A percentile compares a stretch with the other conserved stretches of the same genome.
These are phyloP conservation scores for Colletotrichum gloeosporioides DNA, from an alignment of 2,329 filamentous ascomycete genomes.

Conservation along the genomic window DNA sequence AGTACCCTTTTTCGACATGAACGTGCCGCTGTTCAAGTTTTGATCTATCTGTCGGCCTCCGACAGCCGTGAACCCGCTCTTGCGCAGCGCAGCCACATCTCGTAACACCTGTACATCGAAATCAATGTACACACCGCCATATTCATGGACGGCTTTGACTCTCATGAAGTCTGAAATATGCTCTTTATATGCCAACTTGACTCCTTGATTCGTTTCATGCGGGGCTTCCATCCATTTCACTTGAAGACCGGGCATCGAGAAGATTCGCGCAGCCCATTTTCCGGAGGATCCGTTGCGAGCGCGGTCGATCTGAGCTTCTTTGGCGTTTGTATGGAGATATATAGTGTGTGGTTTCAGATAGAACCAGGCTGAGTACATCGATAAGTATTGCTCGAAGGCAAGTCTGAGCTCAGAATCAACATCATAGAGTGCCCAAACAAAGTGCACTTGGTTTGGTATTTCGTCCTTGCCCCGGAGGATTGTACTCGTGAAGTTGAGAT, in stretches of 20 bases:
- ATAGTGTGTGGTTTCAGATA: neutral
- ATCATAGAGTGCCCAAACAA: neutral
- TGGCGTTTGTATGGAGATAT: neutral
- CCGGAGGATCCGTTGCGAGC: neutral
- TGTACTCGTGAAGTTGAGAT: neutral
- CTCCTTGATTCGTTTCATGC: neutral
- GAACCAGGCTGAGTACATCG: neutral
- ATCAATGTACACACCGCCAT: slow-evolving; percentile 30
- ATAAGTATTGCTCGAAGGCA: neutral
- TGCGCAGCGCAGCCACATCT: neutral
- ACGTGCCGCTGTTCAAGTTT: neutral
- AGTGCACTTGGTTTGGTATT: neutral
- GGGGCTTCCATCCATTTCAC: neutral
- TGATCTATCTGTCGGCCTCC: neutral
- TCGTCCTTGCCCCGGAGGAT: neutral
- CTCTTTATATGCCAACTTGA: neutral
- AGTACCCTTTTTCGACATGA: slow-evolving; percentile 5
- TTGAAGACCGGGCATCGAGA: neutral
- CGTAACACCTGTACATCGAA: slow-evolving; percentile 23
- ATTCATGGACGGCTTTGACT: slow-evolving; percentile 22
- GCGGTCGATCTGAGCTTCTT: neutral
- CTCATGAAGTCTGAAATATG: slow-evolving; percentile 15
- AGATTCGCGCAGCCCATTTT: neutral
- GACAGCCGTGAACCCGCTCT: neutral
- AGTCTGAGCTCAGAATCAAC: neutral